Base-by-base conservation (phyloP, 2,329 filamentous ascomycete species). In the Dothideomycetes sp. region DNA sequence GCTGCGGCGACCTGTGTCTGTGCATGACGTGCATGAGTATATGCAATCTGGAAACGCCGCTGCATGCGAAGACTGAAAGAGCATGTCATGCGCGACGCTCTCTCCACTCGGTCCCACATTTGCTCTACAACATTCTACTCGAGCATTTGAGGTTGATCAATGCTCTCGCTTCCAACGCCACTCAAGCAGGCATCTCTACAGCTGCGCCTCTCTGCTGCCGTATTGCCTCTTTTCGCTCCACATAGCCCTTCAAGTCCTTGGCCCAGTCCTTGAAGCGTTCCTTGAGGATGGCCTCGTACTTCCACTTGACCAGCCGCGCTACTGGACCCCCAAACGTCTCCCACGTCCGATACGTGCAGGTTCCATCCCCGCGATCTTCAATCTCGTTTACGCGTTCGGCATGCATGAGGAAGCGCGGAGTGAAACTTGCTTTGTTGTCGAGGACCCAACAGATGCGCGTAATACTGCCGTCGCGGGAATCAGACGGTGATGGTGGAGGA, bases 361-460 rank as follows among this genome's bases (percentile, higher is more conserved):
- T 60, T 51, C 37, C 45, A 36, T 55, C 53, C 24, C 56, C 56
- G 5, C 57, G 50, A 41, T 64, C 63, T 15, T 52, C 51, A 27
- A 71, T 53, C 53, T 70, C 67, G 45, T 69, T 66, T n/a, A 66
- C 62, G 9, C 66, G 52, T 47, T 70, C 65, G 19, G 62, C 59
- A 36, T 51, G 56, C 38, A 70, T 41, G 14, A 70, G 19, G 31
- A 55, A 56, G 1, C 46, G 47, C 1, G 55, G 54, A 8, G 57
- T 41, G 16, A 53, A 38, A 5, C 46, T 42, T 17, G 44, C 48
- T 7, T 52, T 52, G 37, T 58, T 56, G 37, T 58, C 55, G 30
- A 53, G 47, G 15, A 46, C 40, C 55, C 51, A 48, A 45, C 60
- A 39, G 41, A 57, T 44, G 9, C 50, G 42, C 33, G 54, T 59